Base-by-base conservation (phyloP, 2,329 filamentous ascomycete species). In the Arthrobotrys sphaeroides region DNA sequence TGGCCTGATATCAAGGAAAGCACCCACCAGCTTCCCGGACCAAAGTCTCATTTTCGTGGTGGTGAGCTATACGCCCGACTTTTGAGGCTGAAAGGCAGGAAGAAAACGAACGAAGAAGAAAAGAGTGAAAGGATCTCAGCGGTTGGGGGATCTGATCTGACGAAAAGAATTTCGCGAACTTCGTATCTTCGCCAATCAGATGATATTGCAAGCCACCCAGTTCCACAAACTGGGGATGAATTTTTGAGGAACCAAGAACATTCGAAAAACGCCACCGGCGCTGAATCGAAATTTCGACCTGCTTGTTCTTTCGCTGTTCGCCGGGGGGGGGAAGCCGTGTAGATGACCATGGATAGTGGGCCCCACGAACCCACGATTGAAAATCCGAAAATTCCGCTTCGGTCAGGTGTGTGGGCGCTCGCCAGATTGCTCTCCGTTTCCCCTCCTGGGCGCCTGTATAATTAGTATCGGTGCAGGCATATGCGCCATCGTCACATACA, bases 171-270 rank as follows among this genome's bases (percentile, higher is more conserved):
- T 22, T 53, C 43, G 38, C 24, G 33, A 51, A 28, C 49, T 38
- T 67, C 49, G 62, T 59, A 67, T 57, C 47, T 13, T 69, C 53
- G 42, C 53, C 53, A 69, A 69, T 69, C 65, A 69, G 65, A 61
- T 69, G 53, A 43, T 57, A 57, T 69, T 31, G 28, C 6, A 67
- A 69, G 55, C 65, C 65, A 69, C 53, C 49, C 18, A 40, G 43
- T 43, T 51, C 55, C 31, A 53, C n/a, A n/a, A n/a, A n/a, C n/a
- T n/a, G n/a, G n/a, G n/a, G n/a, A n/a, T n/a, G n/a, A n/a, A n/a
- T n/a, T n/a, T 57, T 51, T 13, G 24, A 7, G 36, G 28, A 33
- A 13, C 20, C 13, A 13, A 33, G 53, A 12, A 7, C 22, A 38
- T 22, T 31, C 31, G 38, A 16, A 26, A 20, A 61, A 69, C 65